Base-by-base conservation (phyloP, 106 monocot species). In the Acorus gramineus region DNA sequence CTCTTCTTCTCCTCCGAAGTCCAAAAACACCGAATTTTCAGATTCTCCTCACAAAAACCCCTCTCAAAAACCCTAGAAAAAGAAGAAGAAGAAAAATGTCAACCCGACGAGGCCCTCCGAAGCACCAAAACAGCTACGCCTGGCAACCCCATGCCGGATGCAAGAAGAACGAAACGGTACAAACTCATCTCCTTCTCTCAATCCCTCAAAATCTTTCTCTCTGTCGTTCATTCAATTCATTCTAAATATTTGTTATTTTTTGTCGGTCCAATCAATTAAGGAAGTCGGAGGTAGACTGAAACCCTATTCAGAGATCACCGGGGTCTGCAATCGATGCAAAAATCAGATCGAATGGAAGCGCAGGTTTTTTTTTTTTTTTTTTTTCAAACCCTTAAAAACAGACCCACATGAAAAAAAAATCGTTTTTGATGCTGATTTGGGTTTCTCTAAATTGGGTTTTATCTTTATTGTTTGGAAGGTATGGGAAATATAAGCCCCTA, bases 341-440 rank as follows among this genome's bases (percentile, higher is more conserved):
- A 84, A 86, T 8, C 93, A 94, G 65, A 94, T 94, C 70, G 89
- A 94, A 59, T 94, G 93, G 93, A 94, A 94, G 64, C 76, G 93
- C 52, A 86, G 73, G 93, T 92, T 53, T 52, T 56, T 51, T 6
- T 8, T 54, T 66, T 13, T 65, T 46, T 42, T n/a, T 46, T 49
- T 54, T 28, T 28, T 28, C 28, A 28, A 28, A 28, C 28, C 28
- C 28, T 0, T 28, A 0, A 28, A 28, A 28, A 28, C 1, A 28
- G 28, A 28, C 28, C 28, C 28, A 28, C 28, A 28, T 28, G 28
- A 28, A 28, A 28, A 28, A 28, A 28, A 28, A 28, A 28, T 28
- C 28, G 28, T 28, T 28, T 28, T 28, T 28, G 28, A 28, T 28
- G 28, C 28, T 28, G 28, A 28, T 28, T 28, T 63, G 6, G 6